Conservation (phyloP, 345 rosid species). For the Euphorbia pulcherrima region DNA sequence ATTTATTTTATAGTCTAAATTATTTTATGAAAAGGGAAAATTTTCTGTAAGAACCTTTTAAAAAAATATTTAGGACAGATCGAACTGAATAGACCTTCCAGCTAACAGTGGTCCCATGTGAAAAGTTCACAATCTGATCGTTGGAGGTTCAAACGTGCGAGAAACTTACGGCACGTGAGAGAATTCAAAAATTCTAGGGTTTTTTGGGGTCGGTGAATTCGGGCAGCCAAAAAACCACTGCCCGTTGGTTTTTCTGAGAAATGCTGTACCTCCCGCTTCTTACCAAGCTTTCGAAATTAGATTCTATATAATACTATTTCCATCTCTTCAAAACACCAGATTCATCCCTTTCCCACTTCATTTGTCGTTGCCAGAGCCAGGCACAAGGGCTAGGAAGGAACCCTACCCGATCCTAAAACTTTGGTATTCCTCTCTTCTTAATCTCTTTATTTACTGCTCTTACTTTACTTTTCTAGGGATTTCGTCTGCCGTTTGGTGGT, state of each 20-base stretch:
- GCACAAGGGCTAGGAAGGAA: slow-evolving; percentile 12
- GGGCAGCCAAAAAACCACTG: slow-evolving; percentile 21
- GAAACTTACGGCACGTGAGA: slow-evolving; percentile 21
- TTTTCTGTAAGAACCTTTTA: too few relatives aligned
- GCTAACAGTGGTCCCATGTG: neutral
- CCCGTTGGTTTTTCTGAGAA: slow-evolving; percentile 16
- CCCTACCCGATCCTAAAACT: slow-evolving; percentile 21
- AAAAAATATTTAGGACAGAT: too few relatives aligned
- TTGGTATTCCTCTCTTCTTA: slow-evolving; percentile 23
- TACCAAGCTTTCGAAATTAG: slow-evolving; percentile 48
- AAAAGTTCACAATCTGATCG: neutral
- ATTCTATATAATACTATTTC: neutral
- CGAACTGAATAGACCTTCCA: too few relatives aligned
- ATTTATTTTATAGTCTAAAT: too few relatives aligned
- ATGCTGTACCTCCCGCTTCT: slow-evolving; percentile 58
- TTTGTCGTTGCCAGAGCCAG: neutral
- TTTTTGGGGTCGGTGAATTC: slow-evolving; percentile 12
- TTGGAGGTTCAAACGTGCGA: neutral
- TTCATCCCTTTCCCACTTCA: neutral
- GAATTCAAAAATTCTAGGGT: slow-evolving; percentile 43
- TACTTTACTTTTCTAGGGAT: slow-evolving; percentile 19
- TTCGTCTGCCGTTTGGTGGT: slow-evolving; percentile 6
- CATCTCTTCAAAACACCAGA: neutral
- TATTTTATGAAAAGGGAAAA: too few relatives aligned
- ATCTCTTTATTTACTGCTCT: neutral